Conservation (phyloP, 2,329 filamentous ascomycete species). For the Rutstroemia sydowiana region DNA sequence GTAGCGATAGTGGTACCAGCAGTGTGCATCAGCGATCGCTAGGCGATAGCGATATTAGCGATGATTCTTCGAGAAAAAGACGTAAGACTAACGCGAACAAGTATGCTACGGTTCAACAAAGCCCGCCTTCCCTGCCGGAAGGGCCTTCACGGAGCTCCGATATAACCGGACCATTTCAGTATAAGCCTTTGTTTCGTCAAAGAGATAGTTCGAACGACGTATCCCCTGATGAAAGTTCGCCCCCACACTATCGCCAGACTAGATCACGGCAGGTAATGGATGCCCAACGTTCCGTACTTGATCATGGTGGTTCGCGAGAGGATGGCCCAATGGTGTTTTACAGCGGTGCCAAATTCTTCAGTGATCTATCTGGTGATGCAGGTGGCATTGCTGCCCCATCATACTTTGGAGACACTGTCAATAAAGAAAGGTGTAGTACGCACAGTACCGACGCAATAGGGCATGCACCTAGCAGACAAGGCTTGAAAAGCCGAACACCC, state of each 20-base stretch:
- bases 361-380: constrained; percentile 65
- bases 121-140: not conserved
- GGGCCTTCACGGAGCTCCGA: constrained; percentile 22
- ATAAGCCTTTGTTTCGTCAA: constrained; percentile 55
- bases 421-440: constrained; percentile 31
- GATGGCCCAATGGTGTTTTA: constrained; percentile 81
- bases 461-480: constrained; percentile 5
- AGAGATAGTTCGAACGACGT: constrained; percentile 38
- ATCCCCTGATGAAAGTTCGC: constrained; percentile 5
- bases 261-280: not conserved
- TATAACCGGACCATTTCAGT: constrained; percentile 47
- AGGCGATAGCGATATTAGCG: constrained; percentile 19
- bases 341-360: constrained; percentile 71
- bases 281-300: not conserved
- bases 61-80: constrained; percentile 19
- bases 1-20: constrained; percentile 52
- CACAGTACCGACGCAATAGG: constrained; percentile 15
- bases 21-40: constrained; percentile 38
- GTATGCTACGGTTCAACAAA: constrained; percentile 2
- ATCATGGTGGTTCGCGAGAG: constrained; percentile 39
- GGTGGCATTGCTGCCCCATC: constrained; percentile 42
- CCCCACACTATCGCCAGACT: not conserved
- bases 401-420: constrained; percentile 39
- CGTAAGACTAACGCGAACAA: constrained; percentile 19
- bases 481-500: constrained; percentile 14